phyloP scores from a whole-genome alignment of 768 basidiomycete species.

The Phaeotremella fagi region DNA sequence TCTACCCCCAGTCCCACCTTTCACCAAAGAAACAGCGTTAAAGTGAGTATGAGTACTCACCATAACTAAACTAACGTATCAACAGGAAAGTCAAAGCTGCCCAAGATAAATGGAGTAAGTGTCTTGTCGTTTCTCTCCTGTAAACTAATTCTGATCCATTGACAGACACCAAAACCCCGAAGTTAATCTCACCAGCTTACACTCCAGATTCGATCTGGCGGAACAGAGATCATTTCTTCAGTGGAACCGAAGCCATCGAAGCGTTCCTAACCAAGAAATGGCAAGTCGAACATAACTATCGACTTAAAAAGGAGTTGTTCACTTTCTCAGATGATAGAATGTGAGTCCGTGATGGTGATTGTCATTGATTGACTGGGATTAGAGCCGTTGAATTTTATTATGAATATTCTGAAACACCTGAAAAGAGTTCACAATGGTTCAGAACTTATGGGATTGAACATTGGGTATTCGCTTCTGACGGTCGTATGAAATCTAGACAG shows the following conservation, averaged over 20 bases:
- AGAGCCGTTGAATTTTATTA: slow-evolving; percentile 54
- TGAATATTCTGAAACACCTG: slow-evolving; percentile 47
- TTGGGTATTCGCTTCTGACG: slow-evolving; percentile 57
- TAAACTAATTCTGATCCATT: neutral
- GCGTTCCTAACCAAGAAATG: slow-evolving; percentile 56
- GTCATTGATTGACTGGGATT: slow-evolving; percentile 47
- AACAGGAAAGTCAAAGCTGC: slow-evolving; percentile 55
- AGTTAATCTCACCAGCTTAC: slow-evolving; percentile 53
- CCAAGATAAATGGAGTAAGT: slow-evolving; percentile 54
- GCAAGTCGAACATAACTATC: slow-evolving; percentile 55
- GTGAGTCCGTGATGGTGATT: slow-evolving; percentile 13
- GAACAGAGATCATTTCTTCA: slow-evolving; percentile 56
- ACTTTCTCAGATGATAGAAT: slow-evolving; percentile 58
- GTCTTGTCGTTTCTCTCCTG: slow-evolving; percentile 1
- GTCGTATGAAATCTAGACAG: slow-evolving; percentile 58
- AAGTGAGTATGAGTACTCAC: slow-evolving; percentile 14
- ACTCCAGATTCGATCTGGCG: slow-evolving; percentile 58
- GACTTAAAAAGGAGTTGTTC: slow-evolving; percentile 56
- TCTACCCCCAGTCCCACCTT: slow-evolving; percentile 27
- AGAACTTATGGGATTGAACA: slow-evolving; percentile 50
- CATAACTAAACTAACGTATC: neutral
- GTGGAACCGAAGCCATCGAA: slow-evolving; percentile 53
- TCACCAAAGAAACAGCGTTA: slow-evolving; percentile 32
- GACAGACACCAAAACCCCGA: slow-evolving; percentile 28
- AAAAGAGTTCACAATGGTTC: slow-evolving; percentile 23